Evolutionary conservation across 495 filamentous ascomycete genomes (phyloP), one percentile per base, ranked within the genome.

Genomic region (Daldinia grandis): DNA sequence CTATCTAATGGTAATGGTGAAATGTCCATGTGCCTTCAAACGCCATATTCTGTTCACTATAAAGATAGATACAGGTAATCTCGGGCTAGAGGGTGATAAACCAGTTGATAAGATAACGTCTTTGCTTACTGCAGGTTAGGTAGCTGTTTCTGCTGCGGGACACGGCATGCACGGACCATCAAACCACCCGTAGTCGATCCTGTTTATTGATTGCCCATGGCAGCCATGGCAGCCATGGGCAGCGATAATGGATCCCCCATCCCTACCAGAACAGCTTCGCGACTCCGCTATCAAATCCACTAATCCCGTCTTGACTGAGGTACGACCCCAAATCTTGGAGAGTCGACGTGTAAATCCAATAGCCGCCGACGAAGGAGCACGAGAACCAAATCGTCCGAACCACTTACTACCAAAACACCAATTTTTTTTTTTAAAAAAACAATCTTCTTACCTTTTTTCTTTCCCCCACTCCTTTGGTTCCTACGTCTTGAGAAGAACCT

Each of bases 341-440:
- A 69, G 70, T 66, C 62, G 58, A 69, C 66, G 66, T 73, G 70
- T 66, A 74, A 74, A 70, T 74, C 71, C 66, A 74, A 66, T 70
- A 70, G 44, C 66, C 65, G 62, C 66, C 69, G 64, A 54, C 40
- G 62, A 54, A 63, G 60, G 65, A 54, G 61, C 65, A 73, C 70
- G 70, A 68, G 64, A 73, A 70, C 61, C 17, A 56, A 35, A 56
- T 53, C 30, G 51, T 59, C 49, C 50, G 28, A 60, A 64, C 56
- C 50, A 57, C 59, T 50, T 40, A 66, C 8, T 58, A 40, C 50
- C 9, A 56, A 50, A 58, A 38, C 35, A 40, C 21, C 61, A 49
- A 31, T 35, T 56, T 33, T 30, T n/a, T 21, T 6, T 3, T 33
- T 58, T 31, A 37, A 35, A 35, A 40, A 51, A 35, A 54, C 24